phyloP scores from a whole-genome alignment of 306 rosid species.

The Dalbergia oliveri region DNA sequence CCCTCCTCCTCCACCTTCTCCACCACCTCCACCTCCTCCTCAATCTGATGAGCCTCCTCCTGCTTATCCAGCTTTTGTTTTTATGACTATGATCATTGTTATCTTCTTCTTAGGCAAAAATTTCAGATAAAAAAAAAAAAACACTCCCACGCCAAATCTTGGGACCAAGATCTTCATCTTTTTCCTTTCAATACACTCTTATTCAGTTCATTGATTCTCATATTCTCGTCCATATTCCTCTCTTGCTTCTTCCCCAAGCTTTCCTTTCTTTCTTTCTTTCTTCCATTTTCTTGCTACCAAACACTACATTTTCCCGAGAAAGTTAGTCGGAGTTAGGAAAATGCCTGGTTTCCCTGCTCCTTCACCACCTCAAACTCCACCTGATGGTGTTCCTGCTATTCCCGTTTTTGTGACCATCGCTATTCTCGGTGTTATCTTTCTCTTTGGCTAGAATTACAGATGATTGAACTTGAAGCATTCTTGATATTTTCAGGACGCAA shows the following conservation, averaged over 20 bases:
- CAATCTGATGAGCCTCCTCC: not conserved
- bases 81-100: not conserved
- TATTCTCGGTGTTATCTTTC: not conserved
- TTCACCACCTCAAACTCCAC: not conserved
- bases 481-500: not conserved
- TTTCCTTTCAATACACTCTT: not conserved
- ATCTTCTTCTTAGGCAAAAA: too few species aligned
- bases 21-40: not conserved
- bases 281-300: conserved; percentile 39
- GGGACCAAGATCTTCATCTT: not conserved
- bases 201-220: too few species aligned
- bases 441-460: not conserved
- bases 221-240: not conserved
- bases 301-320: conserved; percentile 37
- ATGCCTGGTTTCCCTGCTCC: not conserved
- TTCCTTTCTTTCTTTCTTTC: not conserved
- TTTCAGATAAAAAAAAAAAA: not conserved
- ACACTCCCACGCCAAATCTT: not conserved
- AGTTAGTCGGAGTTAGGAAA: conserved; percentile 4
- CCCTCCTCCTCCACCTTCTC: not conserved
- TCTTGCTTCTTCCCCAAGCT: conserved; percentile 43
- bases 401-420: not conserved
- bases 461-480: not conserved
- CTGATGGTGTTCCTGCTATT: not conserved
- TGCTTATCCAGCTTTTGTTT: not conserved